phyloP scores from a whole-genome alignment of 1,139 yeast species.

The Candida sanyaensis region DNA sequence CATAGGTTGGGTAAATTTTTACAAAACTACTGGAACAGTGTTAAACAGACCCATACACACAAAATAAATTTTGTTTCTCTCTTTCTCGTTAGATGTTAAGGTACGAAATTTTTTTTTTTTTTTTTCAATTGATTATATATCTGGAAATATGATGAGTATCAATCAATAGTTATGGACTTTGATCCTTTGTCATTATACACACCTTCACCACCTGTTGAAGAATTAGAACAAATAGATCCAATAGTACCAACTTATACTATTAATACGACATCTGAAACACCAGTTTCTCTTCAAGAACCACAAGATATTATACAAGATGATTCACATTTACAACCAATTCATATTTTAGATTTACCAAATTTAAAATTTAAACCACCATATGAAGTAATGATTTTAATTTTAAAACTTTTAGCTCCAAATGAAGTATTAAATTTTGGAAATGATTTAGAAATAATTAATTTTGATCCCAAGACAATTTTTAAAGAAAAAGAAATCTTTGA shows the following conservation, averaged over 20 bases:
- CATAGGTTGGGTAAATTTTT: no score
- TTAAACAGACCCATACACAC: no score
- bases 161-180: conserved; percentile 28
- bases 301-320: conserved; percentile 20
- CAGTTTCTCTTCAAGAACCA: background rate
- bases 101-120: no score
- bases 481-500: conserved; percentile 16
- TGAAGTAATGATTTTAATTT: conserved; percentile 42
- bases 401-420: conserved; percentile 53
- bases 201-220: conserved; percentile 18
- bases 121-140: no score
- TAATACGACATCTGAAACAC: background rate
- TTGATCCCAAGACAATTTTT: conserved; percentile 13
- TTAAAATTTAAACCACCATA: conserved; percentile 51
- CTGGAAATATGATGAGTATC: background rate
- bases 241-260: no score
- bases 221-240: background rate
- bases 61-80: no score
- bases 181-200: conserved; percentile 48
- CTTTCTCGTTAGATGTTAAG: no score
- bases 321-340: conserved; percentile 40
- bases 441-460: conserved; percentile 4
- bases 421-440: conserved; percentile 58
- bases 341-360: conserved; percentile 68
- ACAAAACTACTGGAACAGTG: no score